These are phyloP conservation scores for Metahyphopichia silvanorum DNA, from an alignment of 805 yeast species.

Conservation along the genomic window DNA sequence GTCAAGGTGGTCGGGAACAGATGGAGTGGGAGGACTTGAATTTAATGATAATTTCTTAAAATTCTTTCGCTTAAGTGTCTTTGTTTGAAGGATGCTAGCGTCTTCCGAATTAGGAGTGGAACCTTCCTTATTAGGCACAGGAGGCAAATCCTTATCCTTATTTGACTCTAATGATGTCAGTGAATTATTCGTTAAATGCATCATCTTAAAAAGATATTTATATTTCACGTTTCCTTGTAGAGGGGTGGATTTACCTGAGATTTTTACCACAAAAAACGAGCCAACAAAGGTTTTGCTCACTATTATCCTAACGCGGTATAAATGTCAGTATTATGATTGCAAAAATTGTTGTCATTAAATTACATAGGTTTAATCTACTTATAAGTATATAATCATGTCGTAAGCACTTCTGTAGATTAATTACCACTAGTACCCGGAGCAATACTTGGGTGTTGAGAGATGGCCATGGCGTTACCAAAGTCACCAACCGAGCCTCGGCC, in stretches of 20 bases:
- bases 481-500: slow-evolving; percentile 7
- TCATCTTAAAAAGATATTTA: too few species aligned
- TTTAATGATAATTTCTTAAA: slow-evolving; percentile 32
- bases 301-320: too few species aligned
- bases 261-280: too few species aligned
- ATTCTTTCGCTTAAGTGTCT: slow-evolving; percentile 38
- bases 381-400: too few species aligned
- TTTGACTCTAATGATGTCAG: slow-evolving; percentile 20
- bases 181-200: slow-evolving; percentile 13
- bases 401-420: too few species aligned
- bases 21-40: slow-evolving; percentile 4
- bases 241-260: too few species aligned
- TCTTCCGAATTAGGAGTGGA: slow-evolving; percentile 4
- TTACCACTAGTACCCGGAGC: slow-evolving; percentile 7
- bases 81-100: slow-evolving; percentile 19
- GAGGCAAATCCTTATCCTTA: slow-evolving; percentile 36
- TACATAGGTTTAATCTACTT: too few species aligned
- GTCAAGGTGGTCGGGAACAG: not conserved
- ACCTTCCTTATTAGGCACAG: slow-evolving; percentile 26
- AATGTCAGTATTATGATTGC: too few species aligned
- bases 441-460: slow-evolving; percentile 8
- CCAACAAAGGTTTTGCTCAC: too few species aligned
- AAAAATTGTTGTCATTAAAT: too few species aligned
- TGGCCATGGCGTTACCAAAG: slow-evolving; percentile 11
- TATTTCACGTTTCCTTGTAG: too few species aligned